Percentiles rank a stretch among this genome's conserved stretches.
phyloP scores from a whole-genome alignment of 768 basidiomycete species.

The Bullera alba region DNA sequence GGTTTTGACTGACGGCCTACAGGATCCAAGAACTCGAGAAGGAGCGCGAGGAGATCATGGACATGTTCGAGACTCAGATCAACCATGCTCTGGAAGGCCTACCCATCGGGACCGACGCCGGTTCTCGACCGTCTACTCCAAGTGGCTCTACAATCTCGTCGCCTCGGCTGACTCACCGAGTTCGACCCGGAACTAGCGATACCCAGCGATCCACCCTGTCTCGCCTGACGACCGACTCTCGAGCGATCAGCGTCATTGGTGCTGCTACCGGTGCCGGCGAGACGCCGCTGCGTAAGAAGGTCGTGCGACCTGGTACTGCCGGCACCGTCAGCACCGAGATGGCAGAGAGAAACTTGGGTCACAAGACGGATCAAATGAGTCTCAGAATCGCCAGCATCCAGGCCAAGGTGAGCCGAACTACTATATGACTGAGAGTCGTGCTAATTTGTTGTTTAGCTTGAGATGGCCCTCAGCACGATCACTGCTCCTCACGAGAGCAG shows the following conservation, averaged over 20 bases:
- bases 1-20: not conserved
- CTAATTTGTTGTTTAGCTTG: constrained; percentile 10
- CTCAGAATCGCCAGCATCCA: constrained; percentile 84
- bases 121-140: constrained; percentile 8
- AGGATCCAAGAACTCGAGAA: constrained; percentile 42
- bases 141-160: constrained; percentile 1
- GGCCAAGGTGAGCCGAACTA: constrained; percentile 60
- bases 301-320: not conserved
- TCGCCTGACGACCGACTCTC: not conserved
- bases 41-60: constrained; percentile 43
- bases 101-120: not conserved
- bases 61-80: constrained; percentile 36
- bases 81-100: constrained; percentile 24
- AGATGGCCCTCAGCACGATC: constrained; percentile 10
- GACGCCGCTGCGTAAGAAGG: constrained; percentile 2
- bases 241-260: constrained; percentile 24
- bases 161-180: not conserved
- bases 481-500: not conserved
- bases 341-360: constrained; percentile 74
- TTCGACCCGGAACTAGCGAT: constrained; percentile 48
- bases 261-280: not conserved
- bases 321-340: constrained; percentile 14
- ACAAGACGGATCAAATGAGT: constrained; percentile 78
- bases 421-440: not conserved
- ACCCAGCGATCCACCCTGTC: constrained; percentile 49